Conservation (phyloP, 108 stramenopile species). For the Cyclostephanos invisitatus region DNA sequence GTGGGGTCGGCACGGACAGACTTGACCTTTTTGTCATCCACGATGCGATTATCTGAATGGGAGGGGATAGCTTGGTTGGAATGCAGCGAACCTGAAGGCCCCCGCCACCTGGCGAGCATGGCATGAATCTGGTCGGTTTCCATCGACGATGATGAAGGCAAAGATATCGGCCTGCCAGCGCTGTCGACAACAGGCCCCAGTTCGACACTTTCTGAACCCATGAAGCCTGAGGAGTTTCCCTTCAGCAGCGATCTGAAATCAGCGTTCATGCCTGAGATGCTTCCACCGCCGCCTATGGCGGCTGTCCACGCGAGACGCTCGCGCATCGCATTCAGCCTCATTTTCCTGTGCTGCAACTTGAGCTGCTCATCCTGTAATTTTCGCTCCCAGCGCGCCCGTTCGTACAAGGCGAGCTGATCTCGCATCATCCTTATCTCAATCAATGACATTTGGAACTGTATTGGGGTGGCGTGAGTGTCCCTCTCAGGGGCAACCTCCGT, state of each 20-base stretch:
- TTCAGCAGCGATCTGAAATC: neutral
- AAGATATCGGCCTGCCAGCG: neutral
- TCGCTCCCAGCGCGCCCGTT: neutral
- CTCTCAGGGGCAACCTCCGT: neutral
- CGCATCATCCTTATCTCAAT: slow-evolving; percentile 6
- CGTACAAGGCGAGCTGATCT: neutral
- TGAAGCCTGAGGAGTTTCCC: neutral
- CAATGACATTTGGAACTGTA: neutral
- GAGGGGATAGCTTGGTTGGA: neutral
- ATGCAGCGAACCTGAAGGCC: neutral
- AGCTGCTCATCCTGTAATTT: slow-evolving; percentile 1
- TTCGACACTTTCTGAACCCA: neutral
- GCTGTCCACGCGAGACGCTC: neutral
- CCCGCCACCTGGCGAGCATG: neutral
- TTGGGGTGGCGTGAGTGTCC: neutral
- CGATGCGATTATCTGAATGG: neutral
- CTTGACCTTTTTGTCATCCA: neutral
- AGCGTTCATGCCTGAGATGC: neutral
- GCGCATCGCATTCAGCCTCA: neutral
- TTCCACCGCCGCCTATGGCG: neutral
- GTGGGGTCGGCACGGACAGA: neutral
- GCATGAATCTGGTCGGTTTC: neutral
- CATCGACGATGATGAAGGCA: neutral
- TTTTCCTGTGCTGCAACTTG: neutral
- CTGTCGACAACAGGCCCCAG: neutral